Conservation (phyloP, 305 asterid species). For the Solanum hybrid region DNA sequence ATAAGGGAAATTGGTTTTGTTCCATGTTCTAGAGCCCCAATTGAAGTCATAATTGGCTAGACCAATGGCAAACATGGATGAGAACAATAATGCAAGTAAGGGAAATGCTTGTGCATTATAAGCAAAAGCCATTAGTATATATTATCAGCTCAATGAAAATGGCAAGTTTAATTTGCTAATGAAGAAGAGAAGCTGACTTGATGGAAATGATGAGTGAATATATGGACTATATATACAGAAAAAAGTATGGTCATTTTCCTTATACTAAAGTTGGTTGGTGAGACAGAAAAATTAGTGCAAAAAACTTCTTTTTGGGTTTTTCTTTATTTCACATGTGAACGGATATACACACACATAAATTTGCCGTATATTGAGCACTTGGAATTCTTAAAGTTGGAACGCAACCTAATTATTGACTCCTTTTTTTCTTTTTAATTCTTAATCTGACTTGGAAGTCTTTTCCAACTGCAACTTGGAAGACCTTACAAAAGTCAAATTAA, state of each 20-base stretch:
- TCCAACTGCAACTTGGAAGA: background rate
- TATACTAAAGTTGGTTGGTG: background rate
- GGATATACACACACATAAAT: too few species aligned
- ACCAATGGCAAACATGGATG: slow-evolving; percentile 9
- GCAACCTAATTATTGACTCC: background rate
- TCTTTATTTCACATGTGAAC: background rate
- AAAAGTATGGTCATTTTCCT: background rate
- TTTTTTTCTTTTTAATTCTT: background rate
- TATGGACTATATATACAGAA: background rate
- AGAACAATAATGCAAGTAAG: background rate
- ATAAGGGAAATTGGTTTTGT: slow-evolving; percentile 23
- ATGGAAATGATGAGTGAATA: background rate
- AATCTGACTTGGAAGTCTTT: background rate
- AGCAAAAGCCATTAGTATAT: background rate
- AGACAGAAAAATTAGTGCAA: background rate
- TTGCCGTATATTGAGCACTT: background rate
- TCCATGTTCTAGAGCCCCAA: slow-evolving; percentile 24
- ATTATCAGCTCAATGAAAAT: background rate
- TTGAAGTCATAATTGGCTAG: slow-evolving; percentile 25
- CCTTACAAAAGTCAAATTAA: background rate
- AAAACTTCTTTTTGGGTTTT: background rate
- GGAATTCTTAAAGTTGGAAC: background rate
- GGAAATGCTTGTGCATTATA: background rate
- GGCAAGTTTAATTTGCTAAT: background rate
- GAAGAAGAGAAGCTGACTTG: background rate